These are phyloP conservation scores for Fusarium albidum DNA, from an alignment of 2,329 filamentous ascomycete species.

Conservation along the genomic window DNA sequence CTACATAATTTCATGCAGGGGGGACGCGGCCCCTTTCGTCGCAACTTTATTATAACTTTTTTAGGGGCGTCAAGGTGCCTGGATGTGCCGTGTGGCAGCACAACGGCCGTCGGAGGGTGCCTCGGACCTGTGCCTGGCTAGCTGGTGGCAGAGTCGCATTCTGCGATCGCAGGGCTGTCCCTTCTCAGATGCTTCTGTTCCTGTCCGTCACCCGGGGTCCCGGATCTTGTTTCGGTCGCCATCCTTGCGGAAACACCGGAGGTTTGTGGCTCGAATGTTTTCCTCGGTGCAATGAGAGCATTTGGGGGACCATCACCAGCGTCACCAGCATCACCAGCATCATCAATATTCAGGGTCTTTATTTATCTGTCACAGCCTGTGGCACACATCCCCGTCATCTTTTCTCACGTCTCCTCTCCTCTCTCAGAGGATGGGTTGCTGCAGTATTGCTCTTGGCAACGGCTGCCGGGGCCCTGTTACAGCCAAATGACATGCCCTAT, in stretches of 20 bases:
- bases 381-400: background rate
- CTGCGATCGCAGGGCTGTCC: conserved; percentile 10
- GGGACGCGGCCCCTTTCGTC: conserved; percentile 20
- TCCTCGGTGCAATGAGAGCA: background rate
- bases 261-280: background rate
- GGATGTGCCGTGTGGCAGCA: background rate
- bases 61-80: background rate
- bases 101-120: background rate
- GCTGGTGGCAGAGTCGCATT: conserved; percentile 14
- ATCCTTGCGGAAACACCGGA: conserved; percentile 7
- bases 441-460: background rate
- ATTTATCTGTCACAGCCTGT: background rate
- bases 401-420: background rate
- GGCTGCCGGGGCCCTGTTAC: background rate
- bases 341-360: background rate
- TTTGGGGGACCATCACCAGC: too few species aligned
- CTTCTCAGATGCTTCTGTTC: conserved; percentile 10
- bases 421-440: background rate
- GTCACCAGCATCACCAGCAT: conserved; percentile 3
- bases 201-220: conserved; percentile 6
- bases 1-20: conserved; percentile 34
- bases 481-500: background rate
- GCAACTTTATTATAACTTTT: conserved; percentile 14
- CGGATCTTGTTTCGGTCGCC: conserved; percentile 11
- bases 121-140: too few species aligned